A percentile compares a stretch with the other conserved stretches of the same genome.
phyloP scores from a whole-genome alignment of 164 flowering plant species.

The Sextonia rubra region DNA sequence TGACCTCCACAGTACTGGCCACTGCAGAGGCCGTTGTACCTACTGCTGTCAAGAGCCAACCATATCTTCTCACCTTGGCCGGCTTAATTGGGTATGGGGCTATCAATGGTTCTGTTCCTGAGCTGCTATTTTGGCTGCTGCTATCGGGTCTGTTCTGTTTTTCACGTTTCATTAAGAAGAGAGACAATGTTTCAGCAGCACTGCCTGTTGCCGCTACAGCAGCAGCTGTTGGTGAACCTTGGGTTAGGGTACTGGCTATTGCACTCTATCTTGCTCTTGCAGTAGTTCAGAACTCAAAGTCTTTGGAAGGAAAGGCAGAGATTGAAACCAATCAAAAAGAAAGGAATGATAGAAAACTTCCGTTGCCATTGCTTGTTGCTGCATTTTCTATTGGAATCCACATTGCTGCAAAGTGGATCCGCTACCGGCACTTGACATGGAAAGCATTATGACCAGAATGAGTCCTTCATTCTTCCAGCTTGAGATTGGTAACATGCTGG shows the following conservation, averaged over 20 bases:
- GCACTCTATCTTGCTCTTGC: constrained; percentile 56
- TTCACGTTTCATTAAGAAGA: constrained; percentile 37
- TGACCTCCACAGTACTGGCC: constrained; percentile 65
- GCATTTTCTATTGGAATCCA: constrained; percentile 75
- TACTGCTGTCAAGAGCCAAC: constrained; percentile 50
- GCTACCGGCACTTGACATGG: constrained; percentile 91
- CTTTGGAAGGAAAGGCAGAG: constrained; percentile 25
- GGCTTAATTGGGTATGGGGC: constrained; percentile 74
- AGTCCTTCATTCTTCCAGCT: background rate
- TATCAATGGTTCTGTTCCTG: constrained; percentile 52
- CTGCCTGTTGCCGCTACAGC: constrained; percentile 77
- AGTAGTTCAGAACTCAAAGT: constrained; percentile 49
- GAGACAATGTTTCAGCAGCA: constrained; percentile 62
- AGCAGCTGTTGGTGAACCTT: constrained; percentile 79
- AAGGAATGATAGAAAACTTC: constrained; percentile 28
- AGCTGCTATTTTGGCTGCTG: constrained; percentile 66
- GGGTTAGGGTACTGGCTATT: constrained; percentile 59
- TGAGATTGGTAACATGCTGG: background rate
- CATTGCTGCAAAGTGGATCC: constrained; percentile 64
- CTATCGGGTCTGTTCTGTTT: constrained; percentile 50
- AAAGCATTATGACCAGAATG: constrained; percentile 44
- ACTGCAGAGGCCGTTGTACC: constrained; percentile 68
- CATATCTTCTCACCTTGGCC: constrained; percentile 52
- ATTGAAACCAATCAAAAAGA: constrained; percentile 17
- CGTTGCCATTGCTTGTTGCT: constrained; percentile 56